phyloP scores from a whole-genome alignment of 805 yeast genomes.

The Cyberlindnera galapagoensis region DNA sequence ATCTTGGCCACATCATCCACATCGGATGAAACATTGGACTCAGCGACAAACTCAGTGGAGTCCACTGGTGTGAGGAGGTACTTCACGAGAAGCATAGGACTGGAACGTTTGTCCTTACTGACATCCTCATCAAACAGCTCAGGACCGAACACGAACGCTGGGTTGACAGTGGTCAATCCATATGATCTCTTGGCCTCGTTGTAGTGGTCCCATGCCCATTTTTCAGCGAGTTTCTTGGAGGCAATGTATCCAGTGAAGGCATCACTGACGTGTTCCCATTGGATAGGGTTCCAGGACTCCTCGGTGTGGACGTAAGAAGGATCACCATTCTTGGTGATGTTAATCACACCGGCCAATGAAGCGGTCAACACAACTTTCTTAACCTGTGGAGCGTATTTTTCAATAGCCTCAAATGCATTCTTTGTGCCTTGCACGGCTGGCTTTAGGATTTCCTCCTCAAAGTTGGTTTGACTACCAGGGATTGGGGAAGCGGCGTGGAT shows the following conservation, averaged over 20 bases:
- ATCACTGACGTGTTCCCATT: slow-evolving; percentile 37
- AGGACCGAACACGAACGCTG: slow-evolving; percentile 52
- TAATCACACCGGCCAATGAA: slow-evolving; percentile 46
- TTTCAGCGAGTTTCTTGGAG: slow-evolving; percentile 56
- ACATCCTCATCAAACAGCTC: slow-evolving; percentile 40
- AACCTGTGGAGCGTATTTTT: slow-evolving; percentile 31
- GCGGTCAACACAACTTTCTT: slow-evolving; percentile 51
- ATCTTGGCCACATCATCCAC: slow-evolving; percentile 53
- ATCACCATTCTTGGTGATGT: slow-evolving; percentile 13
- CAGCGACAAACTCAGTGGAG: background rate
- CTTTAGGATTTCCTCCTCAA: slow-evolving; percentile 41
- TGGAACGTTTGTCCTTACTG: slow-evolving; percentile 27
- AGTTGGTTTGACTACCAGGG: slow-evolving; percentile 28
- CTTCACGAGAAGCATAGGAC: too few species aligned
- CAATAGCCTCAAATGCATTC: slow-evolving; percentile 31
- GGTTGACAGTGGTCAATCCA: slow-evolving; percentile 39
- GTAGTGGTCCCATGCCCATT: slow-evolving; percentile 49
- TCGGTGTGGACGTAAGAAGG: slow-evolving; percentile 24
- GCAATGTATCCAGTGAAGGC: slow-evolving; percentile 42
- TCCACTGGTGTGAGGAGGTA: slow-evolving; percentile 27
- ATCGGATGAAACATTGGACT: too few species aligned
- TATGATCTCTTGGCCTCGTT: slow-evolving; percentile 29
- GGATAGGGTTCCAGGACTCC: slow-evolving; percentile 38
- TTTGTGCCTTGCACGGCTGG: slow-evolving; percentile 56
- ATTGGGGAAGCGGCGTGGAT: slow-evolving; percentile 56